Evolutionary conservation across 2,329 filamentous ascomycete genomes (phyloP).

Genomic region (Coniochaeta prunicola): DNA sequence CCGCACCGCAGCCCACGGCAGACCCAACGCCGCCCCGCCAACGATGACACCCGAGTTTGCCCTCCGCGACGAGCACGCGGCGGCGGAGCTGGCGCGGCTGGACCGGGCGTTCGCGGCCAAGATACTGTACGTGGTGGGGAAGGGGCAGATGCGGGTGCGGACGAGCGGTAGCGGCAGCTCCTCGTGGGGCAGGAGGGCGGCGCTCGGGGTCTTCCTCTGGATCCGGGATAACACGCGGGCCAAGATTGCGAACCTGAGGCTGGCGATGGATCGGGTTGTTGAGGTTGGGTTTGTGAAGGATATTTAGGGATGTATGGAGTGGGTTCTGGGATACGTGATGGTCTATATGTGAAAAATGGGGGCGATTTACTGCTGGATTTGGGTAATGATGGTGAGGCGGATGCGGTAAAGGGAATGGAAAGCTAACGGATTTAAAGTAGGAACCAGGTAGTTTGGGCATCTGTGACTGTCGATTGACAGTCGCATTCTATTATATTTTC

Average conservation of each 20-base stretch:
- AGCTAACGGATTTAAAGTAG: too few relatives aligned
- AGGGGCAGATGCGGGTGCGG: conserved; percentile 50
- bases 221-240: conserved; percentile 54
- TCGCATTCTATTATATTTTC: too few relatives aligned
- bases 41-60: conserved; percentile 15
- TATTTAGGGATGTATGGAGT: conserved; percentile 29
- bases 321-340: too few relatives aligned
- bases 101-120: conserved; percentile 37
- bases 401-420: too few relatives aligned
- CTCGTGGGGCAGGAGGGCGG: conserved; percentile 7
- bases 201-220: conserved; percentile 16
- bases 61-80: not conserved
- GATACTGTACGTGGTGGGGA: conserved; percentile 51
- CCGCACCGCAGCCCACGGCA: not conserved
- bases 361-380: too few relatives aligned
- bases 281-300: conserved; percentile 66
- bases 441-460: too few relatives aligned
- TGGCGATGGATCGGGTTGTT: conserved; percentile 53
- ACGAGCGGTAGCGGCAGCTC: too few relatives aligned
- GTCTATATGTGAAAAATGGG: too few relatives aligned
- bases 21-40: not conserved
- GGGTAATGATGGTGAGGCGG: too few relatives aligned
- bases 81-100: conserved; percentile 33
- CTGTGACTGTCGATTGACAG: too few relatives aligned
- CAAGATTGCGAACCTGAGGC: conserved; percentile 56